Base-by-base conservation (phyloP, 1,139 yeast genomes). In the Geotrichum candidum region DNA sequence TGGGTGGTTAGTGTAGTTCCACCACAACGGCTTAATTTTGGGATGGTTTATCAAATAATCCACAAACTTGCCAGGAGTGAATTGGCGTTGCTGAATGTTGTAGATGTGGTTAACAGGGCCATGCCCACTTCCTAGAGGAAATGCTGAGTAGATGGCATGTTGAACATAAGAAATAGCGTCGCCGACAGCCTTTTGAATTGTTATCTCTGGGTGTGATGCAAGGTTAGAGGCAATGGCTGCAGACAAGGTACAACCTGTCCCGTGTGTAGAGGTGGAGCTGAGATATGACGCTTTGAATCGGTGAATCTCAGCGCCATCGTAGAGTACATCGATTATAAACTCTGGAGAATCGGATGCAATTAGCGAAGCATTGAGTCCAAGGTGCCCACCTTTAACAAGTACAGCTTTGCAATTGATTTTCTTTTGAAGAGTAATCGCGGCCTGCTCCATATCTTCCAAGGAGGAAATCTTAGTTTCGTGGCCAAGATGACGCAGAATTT, bases 211-310 rank as follows among this genome's bases (percentile, higher is more conserved):
- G 0, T 84, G 85, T 53, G 77, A 78, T 1, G 96, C 92, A 56
- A 90, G 68, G 67, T 88, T 85, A 1, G 95, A 84, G 0, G 96
- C 87, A 67, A 91, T 86, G 0, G 96, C 81, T 1, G 96, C 86
- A 0, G 96, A 85, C 58, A 91, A 77, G 0, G 97, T 88, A 73
- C 97, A 91, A 0, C 97, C 97, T 1, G 97, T 90, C 10, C 97
- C 97, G 72, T 91, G 97, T 0, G 91, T 85, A 68, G 85, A 83
- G 3, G 74, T 71, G 1, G 90, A 79, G 2, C 76, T 72, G 23
- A 85, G 73, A 66, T 72, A 82, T 1, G 72, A 73, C 9, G 91
- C 84, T 65, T 79, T 78, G 70, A 82, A 84, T 0, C 83, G 71
- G 1, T 80, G 76, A 53, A 78, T 73, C 0, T 70, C 68, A 3